Base-by-base conservation (phyloP, 192 early-diverging fungal species). In the Umbelopsis sp. region DNA sequence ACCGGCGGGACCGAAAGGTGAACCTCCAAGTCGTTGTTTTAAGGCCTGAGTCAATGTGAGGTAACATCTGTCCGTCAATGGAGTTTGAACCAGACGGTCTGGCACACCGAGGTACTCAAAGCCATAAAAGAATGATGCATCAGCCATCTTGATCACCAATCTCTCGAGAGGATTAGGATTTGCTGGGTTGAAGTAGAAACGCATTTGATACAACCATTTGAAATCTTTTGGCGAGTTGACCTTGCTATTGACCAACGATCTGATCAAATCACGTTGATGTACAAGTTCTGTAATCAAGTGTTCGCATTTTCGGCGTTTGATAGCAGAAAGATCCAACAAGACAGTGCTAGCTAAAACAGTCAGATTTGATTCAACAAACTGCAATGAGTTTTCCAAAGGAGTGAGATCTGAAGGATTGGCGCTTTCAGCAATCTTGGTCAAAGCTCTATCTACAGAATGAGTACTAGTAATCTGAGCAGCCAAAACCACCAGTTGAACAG, bases 231-330 rank as follows among this genome's bases (percentile, higher is more conserved):
- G 64, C 9, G 86, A 86, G 0, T 72, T 74, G 1, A 86, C 83
- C 16, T 81, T 76, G 37, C 74, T 72, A 10, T 82, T 76, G 0
- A 85, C 37, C 20, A 98, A 80, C 49, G 84, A 75, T 35, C 96
- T 89, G 16, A 96, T 84, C 20, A 97, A 88, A 84, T 99, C 97
- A 46, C 97, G 87, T 82, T 99, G 95, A 81, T 99, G 98, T 13
- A 99, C 97, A 46, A 98, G 88, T 81, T 99, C 98, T 5, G 98
- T 99, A 66, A 99, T 96, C 71, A 99, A 78, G 64, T 97, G 95
- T 81, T 99, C 98, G 76, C 96, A 94, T 81, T 99, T 99, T 64
- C 91, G 88, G 64, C 98, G 92, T 68, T 87, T 84, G 48, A 98
- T 88, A 13, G 91, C 73, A 0, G 84, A 77, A 71, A 99, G 81